Base-by-base conservation (phyloP, 108 stramenopile genomes). In the Poteriospumella lacustris region DNA sequence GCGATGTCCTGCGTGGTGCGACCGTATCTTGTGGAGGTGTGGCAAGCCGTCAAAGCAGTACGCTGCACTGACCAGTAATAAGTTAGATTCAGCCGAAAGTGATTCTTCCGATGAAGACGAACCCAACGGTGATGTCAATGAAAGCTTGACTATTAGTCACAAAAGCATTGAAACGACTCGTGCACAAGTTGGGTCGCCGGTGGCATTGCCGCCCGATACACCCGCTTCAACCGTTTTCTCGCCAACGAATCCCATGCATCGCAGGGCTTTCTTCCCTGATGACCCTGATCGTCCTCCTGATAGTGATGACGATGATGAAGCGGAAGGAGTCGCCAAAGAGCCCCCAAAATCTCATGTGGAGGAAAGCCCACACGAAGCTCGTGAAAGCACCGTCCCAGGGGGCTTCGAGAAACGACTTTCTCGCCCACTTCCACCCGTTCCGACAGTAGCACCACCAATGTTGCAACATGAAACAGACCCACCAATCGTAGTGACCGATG, bases 1-100 rank as follows among this genome's bases (percentile, higher is more conserved):
- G 70, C 43, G 70, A 2, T 44, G 40, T 73, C 70, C 70, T 52
- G 31, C 70, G 3, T 73, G 70, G 70, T 73, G 70, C 31, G 70
- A 73, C 43, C 43, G 70, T 12, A 33, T 73, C 9, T 15, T 73
- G n/a, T 73, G 70, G 70, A 67, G 47, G 9, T 9, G 47, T 52
- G 47, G 47, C 47, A 52, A 9, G 15, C 19, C 47, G 9, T 9
- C 47, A 52, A 52, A 52, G n/a, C n/a, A n/a, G n/a, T n/a, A n/a
- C n/a, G n/a, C n/a, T n/a, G n/a, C 47, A 52, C 47, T 15, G 19
- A 15, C 47, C 19, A 15, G 19, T 52, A 52, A 19, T 19, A 9
- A 52, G 19, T 9, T 19, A 52, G 47, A 52, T 52, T 19, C 47
- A 9, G 47, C 9, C 15, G 47, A 52, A 19, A 15, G 9, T 9